A percentile compares a stretch with the other conserved stretches of the same genome.
phyloP scores from a whole-genome alignment of 2,329 filamentous ascomycete genomes.

The Taxawa tesnikishii region DNA sequence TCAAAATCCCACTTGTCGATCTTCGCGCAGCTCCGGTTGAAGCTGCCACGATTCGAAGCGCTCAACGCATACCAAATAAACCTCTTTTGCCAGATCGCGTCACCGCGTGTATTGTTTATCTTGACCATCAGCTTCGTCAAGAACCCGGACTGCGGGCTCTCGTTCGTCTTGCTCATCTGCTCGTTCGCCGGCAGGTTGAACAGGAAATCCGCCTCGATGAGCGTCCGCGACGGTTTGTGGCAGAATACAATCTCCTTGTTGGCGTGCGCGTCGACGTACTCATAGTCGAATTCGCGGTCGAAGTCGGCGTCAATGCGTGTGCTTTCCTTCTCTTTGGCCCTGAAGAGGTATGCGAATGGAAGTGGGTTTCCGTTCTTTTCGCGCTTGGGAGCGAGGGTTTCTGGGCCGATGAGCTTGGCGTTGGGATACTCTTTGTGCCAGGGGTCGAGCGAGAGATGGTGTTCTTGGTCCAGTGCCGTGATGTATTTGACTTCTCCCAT shows the following conservation, averaged over 20 bases:
- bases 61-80: constrained; percentile 68
- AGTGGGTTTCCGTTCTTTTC: constrained; percentile 26
- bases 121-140: constrained; percentile 44
- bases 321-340: constrained; percentile 17
- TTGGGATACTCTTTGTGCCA: constrained; percentile 72
- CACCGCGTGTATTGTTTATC: constrained; percentile 49
- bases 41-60: constrained; percentile 50
- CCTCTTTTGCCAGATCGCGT: constrained; percentile 63
- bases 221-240: constrained; percentile 63
- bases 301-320: constrained; percentile 61
- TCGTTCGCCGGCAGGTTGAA: constrained; percentile 85
- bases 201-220: constrained; percentile 82
- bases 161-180: constrained; percentile 53
- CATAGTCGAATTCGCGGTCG: constrained; percentile 70
- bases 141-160: constrained; percentile 44
- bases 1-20: constrained; percentile 78
- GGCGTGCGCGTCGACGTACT: constrained; percentile 66
- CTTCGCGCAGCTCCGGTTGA: constrained; percentile 53
- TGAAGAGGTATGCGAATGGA: constrained; percentile 43
- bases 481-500: constrained; percentile 63
- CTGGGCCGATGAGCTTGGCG: constrained; percentile 70
- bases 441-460: constrained; percentile 83
- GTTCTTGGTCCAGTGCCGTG: constrained; percentile 77
- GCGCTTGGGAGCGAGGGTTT: constrained; percentile 75
- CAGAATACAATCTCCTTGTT: constrained; percentile 85